phyloP scores from a whole-genome alignment of 1,284 basidiomycete species.

The Neolentinus lepideus region DNA sequence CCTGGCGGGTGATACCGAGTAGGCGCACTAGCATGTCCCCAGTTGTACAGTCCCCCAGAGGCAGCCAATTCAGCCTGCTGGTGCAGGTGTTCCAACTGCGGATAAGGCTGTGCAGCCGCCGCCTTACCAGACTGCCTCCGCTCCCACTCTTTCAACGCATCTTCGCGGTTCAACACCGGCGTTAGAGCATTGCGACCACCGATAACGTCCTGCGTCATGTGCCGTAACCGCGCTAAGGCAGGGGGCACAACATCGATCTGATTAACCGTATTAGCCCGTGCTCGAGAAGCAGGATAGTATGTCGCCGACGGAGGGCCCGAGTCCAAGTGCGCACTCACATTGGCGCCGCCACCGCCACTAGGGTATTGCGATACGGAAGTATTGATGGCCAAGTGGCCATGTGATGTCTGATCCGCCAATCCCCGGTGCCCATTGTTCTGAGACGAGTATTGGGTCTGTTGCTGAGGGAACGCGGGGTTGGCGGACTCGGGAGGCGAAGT shows the following conservation, averaged over 20 bases:
- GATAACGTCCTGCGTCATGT: slow-evolving; percentile 85
- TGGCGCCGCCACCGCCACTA: slow-evolving; percentile 10
- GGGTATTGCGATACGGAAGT: slow-evolving; percentile 36
- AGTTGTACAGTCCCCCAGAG: slow-evolving; percentile 46
- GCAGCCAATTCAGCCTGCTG: slow-evolving; percentile 86
- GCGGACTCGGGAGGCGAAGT: slow-evolving; percentile 7
- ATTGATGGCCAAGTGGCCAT: slow-evolving; percentile 36
- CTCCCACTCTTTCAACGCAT: slow-evolving; percentile 89
- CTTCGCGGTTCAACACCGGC: slow-evolving; percentile 85
- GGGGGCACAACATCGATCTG: slow-evolving; percentile 87
- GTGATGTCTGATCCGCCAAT: slow-evolving; percentile 41
- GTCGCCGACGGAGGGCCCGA: slow-evolving; percentile 54
- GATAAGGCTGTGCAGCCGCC: slow-evolving; percentile 64
- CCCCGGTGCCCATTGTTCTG: slow-evolving; percentile 18
- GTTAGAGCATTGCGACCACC: slow-evolving; percentile 77
- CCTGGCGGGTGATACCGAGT: slow-evolving; percentile 45
- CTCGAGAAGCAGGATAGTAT: slow-evolving; percentile 61
- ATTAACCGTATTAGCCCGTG: slow-evolving; percentile 85
- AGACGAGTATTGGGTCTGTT: slow-evolving; percentile 24
- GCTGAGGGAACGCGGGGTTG: slow-evolving; percentile 15
- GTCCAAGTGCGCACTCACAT: slow-evolving; percentile 27
- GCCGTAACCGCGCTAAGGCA: slow-evolving; percentile 80
- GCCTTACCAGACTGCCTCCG: slow-evolving; percentile 67
- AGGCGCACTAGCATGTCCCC: slow-evolving; percentile 30
- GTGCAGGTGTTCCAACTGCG: slow-evolving; percentile 83